phyloP scores from a whole-genome alignment of 2,329 filamentous ascomycete species.

The Neopestalotiopsis clavispora region DNA sequence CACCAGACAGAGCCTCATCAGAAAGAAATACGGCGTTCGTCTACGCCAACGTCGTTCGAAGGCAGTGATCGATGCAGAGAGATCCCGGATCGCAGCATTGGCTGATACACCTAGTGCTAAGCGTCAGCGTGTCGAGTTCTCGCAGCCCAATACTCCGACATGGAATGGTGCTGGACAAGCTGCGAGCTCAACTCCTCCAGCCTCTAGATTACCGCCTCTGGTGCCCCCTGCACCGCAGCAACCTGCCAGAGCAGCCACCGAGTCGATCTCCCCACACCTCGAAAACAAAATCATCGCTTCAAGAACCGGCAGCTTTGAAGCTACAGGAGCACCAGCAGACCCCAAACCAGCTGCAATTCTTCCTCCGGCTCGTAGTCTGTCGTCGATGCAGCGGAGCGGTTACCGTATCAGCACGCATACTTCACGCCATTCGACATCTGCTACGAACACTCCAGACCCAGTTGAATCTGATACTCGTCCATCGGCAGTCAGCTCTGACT shows the following conservation, averaged over 20 bases:
- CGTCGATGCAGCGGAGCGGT: slow-evolving; percentile 33
- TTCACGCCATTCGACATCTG: slow-evolving; percentile 15
- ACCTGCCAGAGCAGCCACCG: neutral
- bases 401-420: slow-evolving; percentile 35
- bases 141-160: neutral
- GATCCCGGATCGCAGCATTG: slow-evolving; percentile 44
- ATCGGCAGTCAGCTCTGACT: neutral
- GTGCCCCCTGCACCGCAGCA: neutral
- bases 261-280: slow-evolving; percentile 22
- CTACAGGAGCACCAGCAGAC: slow-evolving; percentile 31
- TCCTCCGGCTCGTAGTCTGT: slow-evolving; percentile 28
- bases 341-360: slow-evolving; percentile 4
- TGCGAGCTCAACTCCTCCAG: neutral
- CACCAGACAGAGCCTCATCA: slow-evolving; percentile 60
- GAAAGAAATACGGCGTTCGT: slow-evolving; percentile 62
- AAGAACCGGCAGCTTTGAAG: slow-evolving; percentile 31
- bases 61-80: slow-evolving; percentile 50
- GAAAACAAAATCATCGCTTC: slow-evolving; percentile 31
- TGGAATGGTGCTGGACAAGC: neutral
- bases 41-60: slow-evolving; percentile 54
- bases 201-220: neutral
- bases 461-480: slow-evolving; percentile 15
- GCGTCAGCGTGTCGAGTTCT: slow-evolving; percentile 31
- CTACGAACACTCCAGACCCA: slow-evolving; percentile 16
- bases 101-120: slow-evolving; percentile 28